A percentile compares a stretch with the other conserved stretches of the same genome.
Evolutionary conservation across 345 rosid species (phyloP).

Genomic region (Syzygium grande): DNA sequence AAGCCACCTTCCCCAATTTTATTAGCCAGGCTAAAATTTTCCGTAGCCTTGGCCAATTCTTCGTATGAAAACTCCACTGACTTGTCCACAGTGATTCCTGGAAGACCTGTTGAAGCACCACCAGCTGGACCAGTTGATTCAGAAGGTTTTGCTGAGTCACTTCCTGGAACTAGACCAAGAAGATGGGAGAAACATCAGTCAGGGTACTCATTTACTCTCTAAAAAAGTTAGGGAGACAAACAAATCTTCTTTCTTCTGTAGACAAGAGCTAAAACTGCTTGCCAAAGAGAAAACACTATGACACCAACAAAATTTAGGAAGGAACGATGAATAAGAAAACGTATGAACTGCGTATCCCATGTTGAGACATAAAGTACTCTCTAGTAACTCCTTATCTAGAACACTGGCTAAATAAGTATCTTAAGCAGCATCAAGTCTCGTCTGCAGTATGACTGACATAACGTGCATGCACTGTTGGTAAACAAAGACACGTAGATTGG

Average conservation of each 20-base stretch:
- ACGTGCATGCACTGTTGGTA: neutral
- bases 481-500: neutral
- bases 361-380: neutral
- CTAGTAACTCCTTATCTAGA: neutral
- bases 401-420: neutral
- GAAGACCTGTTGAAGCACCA: conserved; percentile 29
- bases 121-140: conserved; percentile 14
- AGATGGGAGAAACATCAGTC: conserved; percentile 1
- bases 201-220: neutral
- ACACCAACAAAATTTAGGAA: neutral
- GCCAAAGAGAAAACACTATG: neutral
- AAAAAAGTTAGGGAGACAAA: neutral
- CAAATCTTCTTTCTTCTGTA: neutral
- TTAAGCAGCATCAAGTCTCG: neutral
- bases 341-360: neutral
- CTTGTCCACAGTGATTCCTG: conserved; percentile 73
- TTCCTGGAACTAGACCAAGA: conserved; percentile 17
- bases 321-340: neutral
- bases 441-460: neutral
- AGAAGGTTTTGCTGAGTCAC: conserved; percentile 16
- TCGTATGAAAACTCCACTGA: conserved; percentile 84
- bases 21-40: conserved; percentile 72
- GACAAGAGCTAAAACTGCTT: neutral
- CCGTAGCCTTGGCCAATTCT: conserved; percentile 87
- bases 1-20: conserved; percentile 95